Evolutionary conservation across 1,139 yeast species (phyloP).

Genomic region (Scheffersomyces titani): DNA sequence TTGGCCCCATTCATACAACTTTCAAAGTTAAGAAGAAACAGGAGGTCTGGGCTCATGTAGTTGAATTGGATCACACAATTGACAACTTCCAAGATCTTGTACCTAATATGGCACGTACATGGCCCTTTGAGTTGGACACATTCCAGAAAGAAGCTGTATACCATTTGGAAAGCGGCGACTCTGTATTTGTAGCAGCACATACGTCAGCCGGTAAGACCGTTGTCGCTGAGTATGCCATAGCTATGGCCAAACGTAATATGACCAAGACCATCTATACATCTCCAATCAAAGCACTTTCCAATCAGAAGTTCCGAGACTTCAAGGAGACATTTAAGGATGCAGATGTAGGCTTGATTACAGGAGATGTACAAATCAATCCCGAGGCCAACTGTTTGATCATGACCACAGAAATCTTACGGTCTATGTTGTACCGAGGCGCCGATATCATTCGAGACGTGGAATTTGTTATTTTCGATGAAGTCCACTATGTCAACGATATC

Average conservation of each 20-base stretch:
- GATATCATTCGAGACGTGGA: constrained; percentile 96
- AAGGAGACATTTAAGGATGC: constrained; percentile 74
- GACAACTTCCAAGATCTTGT: constrained; percentile 85
- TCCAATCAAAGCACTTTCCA: constrained; percentile 88
- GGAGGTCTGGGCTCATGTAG: constrained; percentile 92
- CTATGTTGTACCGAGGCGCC: constrained; percentile 96
- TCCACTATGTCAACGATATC: constrained; percentile 94
- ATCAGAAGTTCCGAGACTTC: constrained; percentile 92
- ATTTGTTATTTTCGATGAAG: constrained; percentile 96
- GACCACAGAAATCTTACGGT: constrained; percentile 95
- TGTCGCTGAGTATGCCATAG: constrained; percentile 92
- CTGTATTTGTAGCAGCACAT: constrained; percentile 98
- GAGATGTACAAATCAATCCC: constrained; percentile 97
- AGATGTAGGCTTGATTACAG: constrained; percentile 94
- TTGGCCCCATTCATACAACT: constrained; percentile 23
- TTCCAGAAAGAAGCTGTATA: constrained; percentile 97
- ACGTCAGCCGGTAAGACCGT: constrained; percentile 94
- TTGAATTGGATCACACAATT: constrained; percentile 79
- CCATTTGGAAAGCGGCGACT: constrained; percentile 94
- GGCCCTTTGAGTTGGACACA: constrained; percentile 93
- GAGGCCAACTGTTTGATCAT: constrained; percentile 95
- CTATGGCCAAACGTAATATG: constrained; percentile 88
- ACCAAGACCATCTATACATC: constrained; percentile 92
- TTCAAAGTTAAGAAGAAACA: constrained; percentile 36
- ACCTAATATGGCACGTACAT: constrained; percentile 89